Conservation (phyloP, 1,284 basidiomycete genomes). For the Apiotrichum sp. region DNA sequence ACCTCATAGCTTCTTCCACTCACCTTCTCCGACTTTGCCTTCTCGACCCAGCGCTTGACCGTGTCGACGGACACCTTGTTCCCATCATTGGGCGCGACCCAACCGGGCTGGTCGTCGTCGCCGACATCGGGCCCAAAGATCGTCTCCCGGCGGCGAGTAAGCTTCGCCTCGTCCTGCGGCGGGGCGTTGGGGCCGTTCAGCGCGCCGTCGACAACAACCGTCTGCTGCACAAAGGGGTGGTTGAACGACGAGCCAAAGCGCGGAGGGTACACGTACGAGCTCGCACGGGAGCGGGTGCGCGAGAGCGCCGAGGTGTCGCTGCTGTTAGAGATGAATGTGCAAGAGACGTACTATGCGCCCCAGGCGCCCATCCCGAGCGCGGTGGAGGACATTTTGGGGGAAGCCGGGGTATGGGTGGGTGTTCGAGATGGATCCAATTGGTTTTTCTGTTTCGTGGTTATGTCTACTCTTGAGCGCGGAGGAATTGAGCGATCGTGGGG, state of each 20-base stretch:
- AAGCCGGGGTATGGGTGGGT: no score
- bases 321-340: not conserved
- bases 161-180: conserved; percentile 24
- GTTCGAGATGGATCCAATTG: no score
- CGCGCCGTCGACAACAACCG: conserved; percentile 40
- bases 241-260: not conserved
- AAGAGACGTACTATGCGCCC: not conserved
- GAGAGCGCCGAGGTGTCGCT: not conserved
- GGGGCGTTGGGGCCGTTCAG: conserved; percentile 1
- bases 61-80: conserved; percentile 64
- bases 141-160: conserved; percentile 55
- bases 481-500: no score
- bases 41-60: conserved; percentile 72
- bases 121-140: conserved; percentile 70
- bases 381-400: not conserved
- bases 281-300: conserved; percentile 2
- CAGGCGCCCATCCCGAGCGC: conserved; percentile 3
- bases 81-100: conserved; percentile 32
- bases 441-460: not conserved
- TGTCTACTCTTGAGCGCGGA: no score
- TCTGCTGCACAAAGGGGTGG: conserved; percentile 32
- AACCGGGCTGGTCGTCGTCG: conserved; percentile 49
- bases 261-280: not conserved
- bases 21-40: conserved; percentile 67
- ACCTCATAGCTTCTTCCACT: conserved; percentile 8